These are phyloP conservation scores for Eimeria mitis DNA, from an alignment of 169 alveolate species.

Conservation along the genomic window DNA sequence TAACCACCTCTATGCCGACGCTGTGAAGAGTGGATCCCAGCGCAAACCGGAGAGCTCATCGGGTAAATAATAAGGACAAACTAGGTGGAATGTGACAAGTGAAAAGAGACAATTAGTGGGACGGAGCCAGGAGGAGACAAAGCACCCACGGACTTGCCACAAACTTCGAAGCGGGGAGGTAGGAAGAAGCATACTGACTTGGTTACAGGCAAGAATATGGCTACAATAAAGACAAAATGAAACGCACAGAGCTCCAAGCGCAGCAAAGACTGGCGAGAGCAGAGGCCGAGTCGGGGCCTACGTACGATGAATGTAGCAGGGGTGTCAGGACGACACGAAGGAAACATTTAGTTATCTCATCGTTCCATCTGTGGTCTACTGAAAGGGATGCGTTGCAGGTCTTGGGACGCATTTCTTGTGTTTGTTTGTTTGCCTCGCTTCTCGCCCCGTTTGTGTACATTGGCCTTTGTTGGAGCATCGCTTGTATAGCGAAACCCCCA, in stretches of 20 bases:
- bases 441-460: neutral
- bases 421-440: neutral
- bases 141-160: neutral
- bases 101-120: neutral
- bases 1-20: neutral
- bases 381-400: neutral
- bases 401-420: neutral
- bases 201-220: neutral
- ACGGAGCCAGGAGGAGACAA: neutral
- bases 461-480: too few relatives aligned
- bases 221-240: neutral
- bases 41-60: neutral
- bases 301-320: neutral
- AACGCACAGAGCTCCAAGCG: neutral
- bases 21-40: neutral
- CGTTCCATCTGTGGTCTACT: neutral
- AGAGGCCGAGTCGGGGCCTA: neutral
- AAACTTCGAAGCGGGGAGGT: neutral
- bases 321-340: neutral
- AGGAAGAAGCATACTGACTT: neutral
- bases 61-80: neutral
- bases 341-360: neutral
- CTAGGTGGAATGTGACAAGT: neutral
- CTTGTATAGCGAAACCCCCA: too few relatives aligned
- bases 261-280: neutral